These are phyloP conservation scores for Penicillium janthinellum DNA, from an alignment of 2,329 filamentous ascomycete species.

Conservation along the genomic window DNA sequence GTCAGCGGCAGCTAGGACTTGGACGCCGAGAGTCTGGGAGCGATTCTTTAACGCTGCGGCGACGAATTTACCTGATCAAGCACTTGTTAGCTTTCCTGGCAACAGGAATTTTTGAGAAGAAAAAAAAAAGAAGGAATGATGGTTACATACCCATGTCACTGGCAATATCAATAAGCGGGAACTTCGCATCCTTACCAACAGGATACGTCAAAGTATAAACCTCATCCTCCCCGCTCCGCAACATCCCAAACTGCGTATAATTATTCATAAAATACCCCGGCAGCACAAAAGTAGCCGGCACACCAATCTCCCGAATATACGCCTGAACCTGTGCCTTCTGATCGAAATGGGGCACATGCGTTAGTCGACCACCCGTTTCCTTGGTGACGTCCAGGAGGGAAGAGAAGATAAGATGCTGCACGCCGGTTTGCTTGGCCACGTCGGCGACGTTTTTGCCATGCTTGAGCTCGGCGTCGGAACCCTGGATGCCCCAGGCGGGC, in stretches of 20 bases:
- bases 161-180: slow-evolving; percentile 40
- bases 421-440: slow-evolving; percentile 38
- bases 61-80: not conserved
- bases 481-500: slow-evolving; percentile 42
- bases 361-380: slow-evolving; percentile 34
- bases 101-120: too few species aligned
- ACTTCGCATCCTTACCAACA: slow-evolving; percentile 20
- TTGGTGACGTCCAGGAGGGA: slow-evolving; percentile 35
- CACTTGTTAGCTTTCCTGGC: not conserved
- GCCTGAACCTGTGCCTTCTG: slow-evolving; percentile 58
- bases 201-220: slow-evolving; percentile 27
- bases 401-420: slow-evolving; percentile 46
- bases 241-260: slow-evolving; percentile 24
- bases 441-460: slow-evolving; percentile 45
- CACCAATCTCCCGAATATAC: slow-evolving; percentile 54
- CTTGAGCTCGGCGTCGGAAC: slow-evolving; percentile 26
- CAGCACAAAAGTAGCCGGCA: slow-evolving; percentile 57
- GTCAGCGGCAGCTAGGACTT: not conserved
- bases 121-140: too few species aligned
- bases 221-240: slow-evolving; percentile 29
- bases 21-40: not conserved
- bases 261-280: slow-evolving; percentile 60
- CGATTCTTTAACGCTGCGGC: not conserved
- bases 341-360: slow-evolving; percentile 53
- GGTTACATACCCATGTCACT: slow-evolving; percentile 30